Percentiles rank a stretch among this genome's conserved stretches.
Evolutionary conservation across 2,329 filamentous ascomycete species (phyloP).

Genomic region (Chaetomium strumarium): DNA sequence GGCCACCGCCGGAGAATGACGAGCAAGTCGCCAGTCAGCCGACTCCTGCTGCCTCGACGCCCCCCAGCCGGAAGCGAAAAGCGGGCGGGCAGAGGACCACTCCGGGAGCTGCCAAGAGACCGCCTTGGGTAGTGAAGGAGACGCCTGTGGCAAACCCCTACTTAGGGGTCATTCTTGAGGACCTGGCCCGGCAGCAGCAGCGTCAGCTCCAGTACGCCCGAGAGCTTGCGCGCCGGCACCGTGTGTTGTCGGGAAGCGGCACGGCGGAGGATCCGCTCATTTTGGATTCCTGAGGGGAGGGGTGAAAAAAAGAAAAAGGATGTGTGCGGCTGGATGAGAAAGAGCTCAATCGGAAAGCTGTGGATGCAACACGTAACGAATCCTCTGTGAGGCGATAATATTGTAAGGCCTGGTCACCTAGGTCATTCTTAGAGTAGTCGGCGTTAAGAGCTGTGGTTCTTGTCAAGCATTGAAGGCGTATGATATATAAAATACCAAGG

Average conservation of each 20-base stretch:
- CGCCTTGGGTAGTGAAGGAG: not conserved
- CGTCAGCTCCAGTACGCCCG: not conserved
- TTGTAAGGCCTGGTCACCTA: too few relatives aligned
- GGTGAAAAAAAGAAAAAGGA: too few relatives aligned
- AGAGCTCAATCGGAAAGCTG: too few relatives aligned
- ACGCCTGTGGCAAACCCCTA: slow-evolving; percentile 2
- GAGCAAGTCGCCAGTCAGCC: not conserved
- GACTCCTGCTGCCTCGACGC: not conserved
- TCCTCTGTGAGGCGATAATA: too few relatives aligned
- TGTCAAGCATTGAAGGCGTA: too few relatives aligned
- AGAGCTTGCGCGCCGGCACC: not conserved
- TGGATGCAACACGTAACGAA: too few relatives aligned
- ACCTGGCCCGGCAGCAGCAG: not conserved
- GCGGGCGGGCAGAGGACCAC: not conserved
- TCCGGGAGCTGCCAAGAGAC: not conserved
- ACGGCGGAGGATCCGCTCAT: not conserved
- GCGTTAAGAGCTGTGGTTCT: too few relatives aligned
- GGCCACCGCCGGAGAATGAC: not conserved
- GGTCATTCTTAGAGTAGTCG: too few relatives aligned
- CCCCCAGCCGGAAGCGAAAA: not conserved
- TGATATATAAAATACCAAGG: too few relatives aligned
- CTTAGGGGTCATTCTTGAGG: not conserved
- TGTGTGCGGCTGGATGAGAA: too few relatives aligned
- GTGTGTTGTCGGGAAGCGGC: not conserved
- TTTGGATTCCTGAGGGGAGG: not conserved